Percentiles rank a stretch among this genome's conserved stretches.
Conservation (phyloP, 192 early-diverging fungal species). For the Diversispora eburnea region DNA sequence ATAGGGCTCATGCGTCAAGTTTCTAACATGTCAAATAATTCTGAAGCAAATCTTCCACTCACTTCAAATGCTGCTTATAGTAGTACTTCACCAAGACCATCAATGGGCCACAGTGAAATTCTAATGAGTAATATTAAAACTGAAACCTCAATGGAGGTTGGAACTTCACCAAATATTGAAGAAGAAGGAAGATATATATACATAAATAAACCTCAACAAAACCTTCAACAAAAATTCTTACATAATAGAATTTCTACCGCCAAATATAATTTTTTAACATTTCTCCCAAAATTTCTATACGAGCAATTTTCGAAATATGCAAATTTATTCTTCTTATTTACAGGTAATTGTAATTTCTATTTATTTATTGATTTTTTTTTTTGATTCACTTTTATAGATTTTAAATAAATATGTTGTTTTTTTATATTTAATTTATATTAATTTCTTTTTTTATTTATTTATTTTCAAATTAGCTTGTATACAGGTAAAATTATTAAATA, state of each 20-base stretch:
- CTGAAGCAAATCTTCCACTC: conserved; percentile 44
- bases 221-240: conserved; percentile 75
- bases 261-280: conserved; percentile 93
- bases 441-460: conserved; percentile 4
- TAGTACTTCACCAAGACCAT: too few species aligned
- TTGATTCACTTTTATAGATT: conserved; percentile 3
- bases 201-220: conserved; percentile 80
- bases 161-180: background rate
- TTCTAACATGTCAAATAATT: conserved; percentile 42
- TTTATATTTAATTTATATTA: background rate
- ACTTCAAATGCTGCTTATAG: conserved; percentile 28
- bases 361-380: background rate
- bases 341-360: conserved; percentile 39
- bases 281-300: conserved; percentile 90
- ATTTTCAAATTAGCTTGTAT: conserved; percentile 22
- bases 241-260: conserved; percentile 93
- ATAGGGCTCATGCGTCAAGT: conserved; percentile 7
- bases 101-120: too few species aligned
- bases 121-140: background rate
- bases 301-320: conserved; percentile 99
- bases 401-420: too few species aligned
- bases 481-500: conserved; percentile 14
- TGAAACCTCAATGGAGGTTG: background rate
- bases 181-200: conserved; percentile 72
- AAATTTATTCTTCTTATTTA: conserved; percentile 99